A percentile compares a stretch with the other conserved stretches of the same genome.
Conservation (phyloP, 352 stramenopile genomes). For the Phytophthora ohioensis region DNA sequence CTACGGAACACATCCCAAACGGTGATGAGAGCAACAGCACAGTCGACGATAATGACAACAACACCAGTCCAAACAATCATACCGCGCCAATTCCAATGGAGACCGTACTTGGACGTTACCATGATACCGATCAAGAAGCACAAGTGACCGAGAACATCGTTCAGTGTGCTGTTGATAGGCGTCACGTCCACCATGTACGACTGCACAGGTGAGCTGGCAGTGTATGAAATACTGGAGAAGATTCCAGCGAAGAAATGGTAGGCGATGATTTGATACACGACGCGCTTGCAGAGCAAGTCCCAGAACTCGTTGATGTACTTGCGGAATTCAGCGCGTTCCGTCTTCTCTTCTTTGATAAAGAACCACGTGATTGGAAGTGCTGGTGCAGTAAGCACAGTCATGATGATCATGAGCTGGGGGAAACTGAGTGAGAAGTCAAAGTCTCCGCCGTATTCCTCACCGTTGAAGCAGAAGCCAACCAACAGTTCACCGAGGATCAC, state of each 20-base stretch:
- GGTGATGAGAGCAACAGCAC: slow-evolving; percentile 20
- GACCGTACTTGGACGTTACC: slow-evolving; percentile 32
- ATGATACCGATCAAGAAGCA: slow-evolving; percentile 32
- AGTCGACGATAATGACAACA: slow-evolving; percentile 26
- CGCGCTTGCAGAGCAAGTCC: slow-evolving; percentile 20
- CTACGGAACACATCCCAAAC: slow-evolving; percentile 30
- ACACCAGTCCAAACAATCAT: slow-evolving; percentile 28
- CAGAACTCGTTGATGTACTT: slow-evolving; percentile 28
- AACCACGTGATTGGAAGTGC: slow-evolving; percentile 24
- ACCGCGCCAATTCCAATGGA: slow-evolving; percentile 26
- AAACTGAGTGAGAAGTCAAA: background rate
- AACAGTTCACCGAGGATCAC: background rate
- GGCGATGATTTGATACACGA: slow-evolving; percentile 25
- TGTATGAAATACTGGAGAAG: slow-evolving; percentile 24
- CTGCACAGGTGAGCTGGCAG: slow-evolving; percentile 13
- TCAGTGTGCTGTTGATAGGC: slow-evolving; percentile 25
- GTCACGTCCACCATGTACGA: slow-evolving; percentile 26
- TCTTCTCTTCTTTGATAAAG: slow-evolving; percentile 27
- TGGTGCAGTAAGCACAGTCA: slow-evolving; percentile 16
- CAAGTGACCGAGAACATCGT: slow-evolving; percentile 21
- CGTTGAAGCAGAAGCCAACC: background rate
- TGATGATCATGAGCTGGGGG: slow-evolving; percentile 25
- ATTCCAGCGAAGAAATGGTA: slow-evolving; percentile 33
- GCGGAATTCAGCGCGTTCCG: slow-evolving; percentile 12
- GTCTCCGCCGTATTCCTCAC: background rate